Evolutionary conservation across 1,284 basidiomycete genomes (phyloP), one percentile per base, ranked within the genome.

Genomic region (Fomitiporia mediterranea): DNA sequence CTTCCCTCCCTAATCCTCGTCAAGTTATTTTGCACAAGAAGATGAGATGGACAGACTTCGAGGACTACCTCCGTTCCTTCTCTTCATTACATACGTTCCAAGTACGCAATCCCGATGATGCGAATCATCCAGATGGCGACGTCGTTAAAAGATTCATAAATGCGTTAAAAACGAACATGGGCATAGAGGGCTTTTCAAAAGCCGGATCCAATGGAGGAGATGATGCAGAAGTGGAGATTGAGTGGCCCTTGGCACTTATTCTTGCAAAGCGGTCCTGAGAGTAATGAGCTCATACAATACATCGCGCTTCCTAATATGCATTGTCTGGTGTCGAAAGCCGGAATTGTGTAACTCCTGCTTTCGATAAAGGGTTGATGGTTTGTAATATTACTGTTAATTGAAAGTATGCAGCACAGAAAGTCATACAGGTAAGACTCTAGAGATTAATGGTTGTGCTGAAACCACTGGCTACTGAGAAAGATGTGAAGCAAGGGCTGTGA

Each of bases 31-130:
- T 91, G 72, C 75, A 69, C 30, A 83, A 82, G 60, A 72, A 68
- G 8, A 81, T 86, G 76, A 79, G 76, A 0, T 86, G 87, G 83
- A 68, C 75, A 3, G 80, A 81, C 55, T 67, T 94, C 0, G 74
- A 85, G 5, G 78, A 69, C 0, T 94, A 93, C 67, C 70, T 94
- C 8, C 74, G 82, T 40, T 91, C 90, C 0, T 84, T 79, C 70
- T 89, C 85, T 57, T 76, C 89, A 1, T 69, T 91, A 32, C 82
- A 91, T 60, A 83, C 81, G 1, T 94, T 81, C 69, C 79, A 84
- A 44, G 83, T 86, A 60, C 65, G 68, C 5, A 75, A 85, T 63
- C 88, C 88, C 0, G 74, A 78, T 8, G 88, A 92, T 63, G 65
- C 70, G 28, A 59, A 69, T 40, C 63, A 68, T 7, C 62, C 64